These are phyloP conservation scores for Neofusicoccum laricinum DNA, from an alignment of 2,329 filamentous ascomycete genomes.

Conservation along the genomic window DNA sequence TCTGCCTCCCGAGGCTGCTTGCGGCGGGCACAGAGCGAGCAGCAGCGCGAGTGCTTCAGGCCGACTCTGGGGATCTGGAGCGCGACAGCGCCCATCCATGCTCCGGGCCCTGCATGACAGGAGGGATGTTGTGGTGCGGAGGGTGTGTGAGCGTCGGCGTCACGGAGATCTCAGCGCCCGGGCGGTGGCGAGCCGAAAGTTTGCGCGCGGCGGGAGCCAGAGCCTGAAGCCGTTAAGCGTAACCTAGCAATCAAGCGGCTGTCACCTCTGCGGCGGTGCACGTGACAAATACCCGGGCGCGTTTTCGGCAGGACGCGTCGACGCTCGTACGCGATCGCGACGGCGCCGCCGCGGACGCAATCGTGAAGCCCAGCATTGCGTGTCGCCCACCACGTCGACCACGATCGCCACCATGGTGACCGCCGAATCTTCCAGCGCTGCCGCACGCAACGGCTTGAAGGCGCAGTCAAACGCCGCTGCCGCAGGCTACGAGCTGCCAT, in stretches of 20 bases:
- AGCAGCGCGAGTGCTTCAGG: neutral
- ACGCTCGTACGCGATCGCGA: neutral
- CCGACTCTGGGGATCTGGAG: neutral
- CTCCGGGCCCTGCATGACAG: slow-evolving; percentile 8
- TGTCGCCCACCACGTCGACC: neutral
- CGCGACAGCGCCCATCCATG: neutral
- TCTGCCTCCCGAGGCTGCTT: neutral
- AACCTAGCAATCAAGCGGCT: neutral
- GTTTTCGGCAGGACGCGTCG: neutral
- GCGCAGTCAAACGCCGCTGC: slow-evolving; percentile 34
- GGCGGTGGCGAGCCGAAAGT: slow-evolving; percentile 1
- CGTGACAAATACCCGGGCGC: neutral
- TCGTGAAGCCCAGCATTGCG: neutral
- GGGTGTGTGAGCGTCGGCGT: slow-evolving; percentile 1
- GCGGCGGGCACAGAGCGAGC: neutral
- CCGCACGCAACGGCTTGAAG: slow-evolving; percentile 42
- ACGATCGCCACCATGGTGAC: slow-evolving; percentile 39
- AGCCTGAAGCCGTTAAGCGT: neutral
- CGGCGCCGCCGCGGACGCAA: neutral
- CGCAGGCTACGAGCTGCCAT: slow-evolving; percentile 72
- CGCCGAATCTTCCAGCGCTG: slow-evolving; percentile 50
- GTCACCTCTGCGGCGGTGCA: neutral
- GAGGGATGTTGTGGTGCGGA: slow-evolving; percentile 5
- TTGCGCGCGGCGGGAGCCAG: neutral
- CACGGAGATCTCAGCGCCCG: slow-evolving; percentile 5